A percentile compares a stretch with the other conserved stretches of the same genome.
Conservation (phyloP, 2,329 filamentous ascomycete genomes). For the Beauveria australis region DNA sequence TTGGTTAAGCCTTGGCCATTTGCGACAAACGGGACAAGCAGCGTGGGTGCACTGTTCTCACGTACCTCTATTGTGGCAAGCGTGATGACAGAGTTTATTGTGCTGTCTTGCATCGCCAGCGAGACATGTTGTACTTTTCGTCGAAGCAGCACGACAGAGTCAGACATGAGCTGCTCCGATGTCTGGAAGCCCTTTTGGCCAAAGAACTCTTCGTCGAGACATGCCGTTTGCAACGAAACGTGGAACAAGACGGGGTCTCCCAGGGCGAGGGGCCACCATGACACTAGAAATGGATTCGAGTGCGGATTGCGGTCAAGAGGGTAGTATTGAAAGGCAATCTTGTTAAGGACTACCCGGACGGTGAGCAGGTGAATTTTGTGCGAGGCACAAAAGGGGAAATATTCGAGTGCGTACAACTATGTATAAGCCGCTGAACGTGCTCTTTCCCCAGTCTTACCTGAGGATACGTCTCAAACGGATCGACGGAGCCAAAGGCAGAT, state of each 20-base stretch:
- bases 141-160: constrained; percentile 45
- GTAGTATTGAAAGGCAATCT: constrained; percentile 53
- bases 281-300: constrained; percentile 50
- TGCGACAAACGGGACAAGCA: neutral
- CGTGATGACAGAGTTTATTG: constrained; percentile 49
- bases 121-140: constrained; percentile 38
- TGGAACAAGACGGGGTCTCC: constrained; percentile 49
- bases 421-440: constrained; percentile 47
- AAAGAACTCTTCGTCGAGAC: constrained; percentile 43
- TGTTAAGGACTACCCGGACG: constrained; percentile 38
- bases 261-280: constrained; percentile 52
- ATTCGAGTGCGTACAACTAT: constrained; percentile 36
- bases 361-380: constrained; percentile 8
- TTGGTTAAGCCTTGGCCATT: neutral
- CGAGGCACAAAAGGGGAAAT: neutral
- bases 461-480: constrained; percentile 51
- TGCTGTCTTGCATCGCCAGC: constrained; percentile 44
- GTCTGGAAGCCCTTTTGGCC: constrained; percentile 43
- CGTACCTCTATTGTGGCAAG: constrained; percentile 49
- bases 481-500: constrained; percentile 22
- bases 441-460: constrained; percentile 40
- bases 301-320: constrained; percentile 43
- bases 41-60: neutral
- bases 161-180: constrained; percentile 48
- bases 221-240: constrained; percentile 51